These are phyloP conservation scores for Dendrocalamus sinicus DNA, from an alignment of 176 grass and related monocot genomes.

Conservation along the genomic window DNA sequence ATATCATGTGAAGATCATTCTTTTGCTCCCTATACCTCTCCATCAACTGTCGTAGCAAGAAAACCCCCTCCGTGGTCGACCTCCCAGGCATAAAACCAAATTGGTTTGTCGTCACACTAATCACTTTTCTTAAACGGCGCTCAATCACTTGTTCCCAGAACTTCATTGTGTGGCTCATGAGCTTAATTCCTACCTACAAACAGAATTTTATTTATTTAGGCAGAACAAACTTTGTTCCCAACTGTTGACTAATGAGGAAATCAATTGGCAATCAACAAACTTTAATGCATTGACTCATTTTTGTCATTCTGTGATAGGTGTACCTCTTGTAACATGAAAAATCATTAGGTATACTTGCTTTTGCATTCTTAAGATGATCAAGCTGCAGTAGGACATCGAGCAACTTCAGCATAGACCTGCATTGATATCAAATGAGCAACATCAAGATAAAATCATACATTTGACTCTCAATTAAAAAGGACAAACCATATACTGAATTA, in stretches of 20 bases:
- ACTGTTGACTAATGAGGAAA: constrained; percentile 1
- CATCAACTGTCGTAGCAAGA: too few species aligned
- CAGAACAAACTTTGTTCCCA: constrained; percentile 11
- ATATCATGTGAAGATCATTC: too few species aligned
- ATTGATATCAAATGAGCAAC: constrained; percentile 34
- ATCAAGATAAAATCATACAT: constrained; percentile 37
- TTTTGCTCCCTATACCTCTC: too few species aligned
- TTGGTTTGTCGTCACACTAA: too few species aligned
- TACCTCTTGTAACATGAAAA: constrained; percentile 99
- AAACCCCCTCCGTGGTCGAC: too few species aligned
- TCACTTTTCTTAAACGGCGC: too few species aligned
- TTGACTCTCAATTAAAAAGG: constrained; percentile 15
- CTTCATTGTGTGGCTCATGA: too few species aligned
- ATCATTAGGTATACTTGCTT: constrained; percentile 99
- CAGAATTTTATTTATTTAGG: constrained; percentile 1
- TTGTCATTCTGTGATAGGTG: constrained; percentile 23
- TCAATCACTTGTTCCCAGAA: too few species aligned
- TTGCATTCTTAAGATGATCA: constrained; percentile 99
- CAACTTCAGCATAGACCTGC: constrained; percentile 97
- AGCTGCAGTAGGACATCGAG: constrained; percentile 96
- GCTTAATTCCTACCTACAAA: background rate
- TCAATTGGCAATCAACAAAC: constrained; percentile 22
- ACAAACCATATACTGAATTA: background rate
- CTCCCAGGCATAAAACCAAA: too few species aligned
- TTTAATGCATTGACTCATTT: constrained; percentile 16